phyloP scores from a whole-genome alignment of 139 green algal species.

The Tetraselmis striata region DNA sequence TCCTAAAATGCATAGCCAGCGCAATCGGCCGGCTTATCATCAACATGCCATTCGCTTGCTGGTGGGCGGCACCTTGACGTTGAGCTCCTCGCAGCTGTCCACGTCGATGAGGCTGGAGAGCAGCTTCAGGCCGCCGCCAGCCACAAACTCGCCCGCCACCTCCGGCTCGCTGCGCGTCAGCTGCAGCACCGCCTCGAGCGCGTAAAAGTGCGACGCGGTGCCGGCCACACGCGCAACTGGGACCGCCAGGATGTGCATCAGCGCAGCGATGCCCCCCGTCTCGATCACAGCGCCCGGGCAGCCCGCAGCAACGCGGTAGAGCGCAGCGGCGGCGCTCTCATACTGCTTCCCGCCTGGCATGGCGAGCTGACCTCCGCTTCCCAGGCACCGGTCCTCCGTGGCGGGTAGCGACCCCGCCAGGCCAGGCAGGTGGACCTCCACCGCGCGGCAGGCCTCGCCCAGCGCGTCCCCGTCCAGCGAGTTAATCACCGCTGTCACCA shows the following conservation, averaged over 20 bases:
- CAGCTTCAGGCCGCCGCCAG: neutral
- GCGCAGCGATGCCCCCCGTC: neutral
- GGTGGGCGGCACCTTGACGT: neutral
- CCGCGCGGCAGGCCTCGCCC: neutral
- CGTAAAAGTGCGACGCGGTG: neutral
- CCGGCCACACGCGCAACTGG: neutral
- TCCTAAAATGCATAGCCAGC: no score
- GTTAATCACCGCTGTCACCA: neutral
- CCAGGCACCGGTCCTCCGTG: neutral
- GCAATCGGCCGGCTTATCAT: no score
- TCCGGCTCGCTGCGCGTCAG: neutral
- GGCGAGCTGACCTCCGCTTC: neutral
- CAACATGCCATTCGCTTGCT: no score
- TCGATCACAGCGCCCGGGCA: neutral
- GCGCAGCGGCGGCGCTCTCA: neutral
- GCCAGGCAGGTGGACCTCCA: neutral
- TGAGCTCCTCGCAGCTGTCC: neutral
- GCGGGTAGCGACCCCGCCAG: neutral
- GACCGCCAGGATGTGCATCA: neutral
- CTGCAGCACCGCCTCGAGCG: neutral
- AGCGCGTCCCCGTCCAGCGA: neutral
- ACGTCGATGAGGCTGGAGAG: neutral
- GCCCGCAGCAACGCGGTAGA: neutral
- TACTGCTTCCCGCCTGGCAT: neutral
- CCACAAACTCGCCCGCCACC: neutral